phyloP scores from a whole-genome alignment of 1,139 yeast genomes.

The Zygosaccharomyces pseudobailii region DNA sequence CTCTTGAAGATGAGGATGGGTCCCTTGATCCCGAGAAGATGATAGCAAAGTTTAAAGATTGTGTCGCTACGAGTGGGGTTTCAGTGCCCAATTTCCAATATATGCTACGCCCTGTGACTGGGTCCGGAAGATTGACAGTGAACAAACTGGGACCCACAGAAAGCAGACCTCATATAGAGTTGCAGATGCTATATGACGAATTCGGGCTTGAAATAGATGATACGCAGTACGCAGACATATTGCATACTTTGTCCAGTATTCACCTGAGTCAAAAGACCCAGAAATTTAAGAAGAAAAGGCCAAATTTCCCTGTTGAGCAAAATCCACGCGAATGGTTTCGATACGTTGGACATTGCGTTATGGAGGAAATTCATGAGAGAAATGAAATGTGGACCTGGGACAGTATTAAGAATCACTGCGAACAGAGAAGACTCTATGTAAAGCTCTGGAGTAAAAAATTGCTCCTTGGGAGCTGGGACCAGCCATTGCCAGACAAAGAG shows the following conservation, averaged over 20 bases:
- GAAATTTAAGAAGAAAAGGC: conserved; percentile 68
- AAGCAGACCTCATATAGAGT: conserved; percentile 63
- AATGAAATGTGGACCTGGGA: conserved; percentile 90
- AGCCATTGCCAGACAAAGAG: conserved; percentile 29
- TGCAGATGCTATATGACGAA: conserved; percentile 79
- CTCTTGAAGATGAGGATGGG: conserved; percentile 34
- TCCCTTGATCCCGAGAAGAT: conserved; percentile 30
- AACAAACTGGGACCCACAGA: conserved; percentile 75
- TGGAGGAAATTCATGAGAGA: conserved; percentile 74
- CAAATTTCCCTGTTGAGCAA: conserved; percentile 53
- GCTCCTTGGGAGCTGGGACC: conserved; percentile 30
- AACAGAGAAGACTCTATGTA: conserved; percentile 65
- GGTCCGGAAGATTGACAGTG: conserved; percentile 75
- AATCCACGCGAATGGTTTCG: conserved; percentile 78
- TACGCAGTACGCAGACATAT: conserved; percentile 74
- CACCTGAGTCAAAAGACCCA: conserved; percentile 75
- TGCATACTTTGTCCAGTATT: conserved; percentile 77
- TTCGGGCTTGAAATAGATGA: conserved; percentile 81
- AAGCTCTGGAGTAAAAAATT: conserved; percentile 60
- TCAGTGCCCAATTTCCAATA: conserved; percentile 48
- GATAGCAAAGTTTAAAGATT: conserved; percentile 40
- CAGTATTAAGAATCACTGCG: conserved; percentile 63
- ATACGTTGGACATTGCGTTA: conserved; percentile 70
- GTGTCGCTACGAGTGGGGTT: conserved; percentile 36
- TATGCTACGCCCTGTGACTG: conserved; percentile 82